Evolutionary conservation across 2,329 filamentous ascomycete genomes (phyloP).

Genomic region (Phialophora expanda): DNA sequence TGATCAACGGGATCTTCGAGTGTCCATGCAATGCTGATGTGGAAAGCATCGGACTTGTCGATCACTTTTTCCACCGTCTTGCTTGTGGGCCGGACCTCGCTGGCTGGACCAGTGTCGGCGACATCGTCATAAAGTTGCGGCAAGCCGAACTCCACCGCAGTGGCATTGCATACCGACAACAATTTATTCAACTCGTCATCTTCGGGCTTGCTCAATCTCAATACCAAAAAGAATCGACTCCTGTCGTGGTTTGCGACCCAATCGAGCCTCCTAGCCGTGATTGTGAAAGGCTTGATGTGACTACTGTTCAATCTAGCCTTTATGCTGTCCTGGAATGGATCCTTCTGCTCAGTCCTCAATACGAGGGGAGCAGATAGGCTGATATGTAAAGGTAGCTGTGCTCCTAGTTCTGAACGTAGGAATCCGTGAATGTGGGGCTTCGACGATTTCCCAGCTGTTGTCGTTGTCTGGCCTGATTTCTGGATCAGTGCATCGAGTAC

Average conservation of each 20-base stretch:
- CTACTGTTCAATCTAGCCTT: conserved; percentile 48
- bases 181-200: conserved; percentile 66
- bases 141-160: conserved; percentile 66
- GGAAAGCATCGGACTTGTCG: conserved; percentile 68
- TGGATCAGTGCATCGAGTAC: conserved; percentile 44
- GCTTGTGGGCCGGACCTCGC: conserved; percentile 35
- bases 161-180: conserved; percentile 69
- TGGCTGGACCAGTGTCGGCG: conserved; percentile 7
- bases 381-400: conserved; percentile 82
- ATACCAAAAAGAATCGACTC: conserved; percentile 82
- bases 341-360: conserved; percentile 73
- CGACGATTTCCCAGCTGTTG: background rate
- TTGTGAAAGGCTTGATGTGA: conserved; percentile 53
- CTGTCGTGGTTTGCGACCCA: conserved; percentile 71
- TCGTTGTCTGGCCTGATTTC: conserved; percentile 8
- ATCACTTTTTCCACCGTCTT: conserved; percentile 31
- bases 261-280: conserved; percentile 55
- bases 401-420: conserved; percentile 76
- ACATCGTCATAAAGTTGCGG: conserved; percentile 69
- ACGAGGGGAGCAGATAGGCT: conserved; percentile 84
- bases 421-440: conserved; percentile 58
- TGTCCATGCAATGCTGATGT: conserved; percentile 89
- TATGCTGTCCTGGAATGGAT: conserved; percentile 67
- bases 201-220: conserved; percentile 61
- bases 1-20: conserved; percentile 60